phyloP scores from a whole-genome alignment of 306 rosid genomes.

The Alnus rubra region DNA sequence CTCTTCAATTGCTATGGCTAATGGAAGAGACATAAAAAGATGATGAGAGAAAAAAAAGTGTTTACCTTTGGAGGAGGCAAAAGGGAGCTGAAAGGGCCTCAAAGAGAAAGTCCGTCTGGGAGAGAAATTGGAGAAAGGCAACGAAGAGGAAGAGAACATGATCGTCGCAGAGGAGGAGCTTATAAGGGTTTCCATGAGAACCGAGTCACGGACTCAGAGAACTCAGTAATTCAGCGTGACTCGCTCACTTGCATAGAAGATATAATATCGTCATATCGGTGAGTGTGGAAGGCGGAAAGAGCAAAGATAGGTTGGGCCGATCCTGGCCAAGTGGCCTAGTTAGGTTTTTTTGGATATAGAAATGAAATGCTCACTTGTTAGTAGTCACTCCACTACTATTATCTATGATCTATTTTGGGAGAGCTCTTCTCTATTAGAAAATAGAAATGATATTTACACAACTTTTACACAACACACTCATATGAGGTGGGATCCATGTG shows the following conservation, averaged over 20 bases:
- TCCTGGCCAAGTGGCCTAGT: background rate
- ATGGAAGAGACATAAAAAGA: background rate
- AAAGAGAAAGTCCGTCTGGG: slow-evolving; percentile 30
- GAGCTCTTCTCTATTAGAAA: too few relatives aligned
- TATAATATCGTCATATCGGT: background rate
- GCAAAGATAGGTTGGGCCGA: background rate
- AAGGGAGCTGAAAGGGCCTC: slow-evolving; percentile 41
- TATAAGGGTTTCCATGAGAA: slow-evolving; percentile 58
- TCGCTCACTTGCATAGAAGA: background rate
- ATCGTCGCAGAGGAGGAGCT: slow-evolving; percentile 50
- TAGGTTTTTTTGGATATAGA: background rate
- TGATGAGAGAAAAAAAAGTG: background rate
- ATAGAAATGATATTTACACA: too few relatives aligned
- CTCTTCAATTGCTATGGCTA: background rate
- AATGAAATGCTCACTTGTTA: too few relatives aligned
- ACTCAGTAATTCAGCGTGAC: background rate
- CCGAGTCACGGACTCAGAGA: background rate
- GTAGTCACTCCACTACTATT: too few relatives aligned
- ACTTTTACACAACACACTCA: too few relatives aligned
- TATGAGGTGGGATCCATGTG: too few relatives aligned
- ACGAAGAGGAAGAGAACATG: slow-evolving; percentile 48
- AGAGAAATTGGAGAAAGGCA: slow-evolving; percentile 45
- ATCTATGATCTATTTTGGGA: too few relatives aligned
- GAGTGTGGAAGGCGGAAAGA: background rate
- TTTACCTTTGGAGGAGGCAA: slow-evolving; percentile 63